Evolutionary conservation across 1,139 yeast genomes (phyloP).

Genomic region (Nakaseomyces glabratus): DNA sequence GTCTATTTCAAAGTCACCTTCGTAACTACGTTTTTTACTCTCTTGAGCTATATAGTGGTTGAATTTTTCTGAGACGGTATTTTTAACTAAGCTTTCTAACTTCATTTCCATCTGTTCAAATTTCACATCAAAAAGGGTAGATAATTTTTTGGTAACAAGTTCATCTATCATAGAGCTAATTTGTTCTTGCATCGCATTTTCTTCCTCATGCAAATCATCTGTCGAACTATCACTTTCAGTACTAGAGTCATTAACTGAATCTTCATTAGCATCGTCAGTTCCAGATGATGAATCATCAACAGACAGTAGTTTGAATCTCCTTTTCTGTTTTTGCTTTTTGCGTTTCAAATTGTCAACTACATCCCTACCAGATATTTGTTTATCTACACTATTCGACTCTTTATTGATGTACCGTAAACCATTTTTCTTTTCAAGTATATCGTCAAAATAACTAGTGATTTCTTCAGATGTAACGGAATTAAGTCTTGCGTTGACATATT

Average conservation of each 20-base stretch:
- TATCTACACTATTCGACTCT: not conserved
- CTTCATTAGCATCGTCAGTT: slow-evolving; percentile 9
- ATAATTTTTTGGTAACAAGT: slow-evolving; percentile 21
- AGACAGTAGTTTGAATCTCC: slow-evolving; percentile 3
- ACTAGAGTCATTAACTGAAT: slow-evolving; percentile 2
- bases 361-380: not conserved
- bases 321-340: slow-evolving; percentile 4
- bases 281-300: slow-evolving; percentile 10
- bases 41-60: slow-evolving; percentile 9
- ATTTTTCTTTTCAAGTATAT: not conserved
- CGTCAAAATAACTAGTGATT: slow-evolving; percentile 13
- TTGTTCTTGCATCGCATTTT: slow-evolving; percentile 20
- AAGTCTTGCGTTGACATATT: slow-evolving; percentile 16
- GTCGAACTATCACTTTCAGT: slow-evolving; percentile 12
- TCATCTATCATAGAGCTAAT: slow-evolving; percentile 24
- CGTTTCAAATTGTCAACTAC: not conserved
- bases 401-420: not conserved
- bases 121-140: slow-evolving; percentile 15
- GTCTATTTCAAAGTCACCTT: slow-evolving; percentile 7
- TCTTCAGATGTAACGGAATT: slow-evolving; percentile 17
- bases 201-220: slow-evolving; percentile 11
- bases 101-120: slow-evolving; percentile 14
- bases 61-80: slow-evolving; percentile 13
- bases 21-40: slow-evolving; percentile 6
- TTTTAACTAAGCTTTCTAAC: slow-evolving; percentile 12